Evolutionary conservation across 148 eudicot species (phyloP).

Genomic region (Persicaria maculosa): DNA sequence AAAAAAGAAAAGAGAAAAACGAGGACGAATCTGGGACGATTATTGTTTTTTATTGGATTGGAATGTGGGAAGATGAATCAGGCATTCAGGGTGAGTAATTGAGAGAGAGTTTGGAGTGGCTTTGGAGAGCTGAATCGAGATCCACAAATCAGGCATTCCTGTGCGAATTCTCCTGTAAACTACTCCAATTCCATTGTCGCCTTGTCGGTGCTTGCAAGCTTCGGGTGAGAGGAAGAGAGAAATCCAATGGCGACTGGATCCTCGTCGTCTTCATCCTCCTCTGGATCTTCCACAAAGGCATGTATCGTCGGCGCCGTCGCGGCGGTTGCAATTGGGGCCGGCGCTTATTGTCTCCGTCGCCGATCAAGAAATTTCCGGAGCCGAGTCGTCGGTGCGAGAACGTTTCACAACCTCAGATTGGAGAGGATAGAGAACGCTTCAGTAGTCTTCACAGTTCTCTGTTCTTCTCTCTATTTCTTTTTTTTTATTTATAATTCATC

Average conservation of each 20-base stretch:
- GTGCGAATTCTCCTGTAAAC: background rate
- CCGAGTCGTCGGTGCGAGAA: constrained; percentile 79
- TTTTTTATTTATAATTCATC: no score
- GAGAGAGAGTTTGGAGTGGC: background rate
- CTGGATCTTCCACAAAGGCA: constrained; percentile 35
- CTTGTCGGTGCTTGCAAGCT: no score
- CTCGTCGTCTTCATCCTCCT: constrained; percentile 27
- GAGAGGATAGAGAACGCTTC: no score
- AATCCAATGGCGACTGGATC: constrained; percentile 34
- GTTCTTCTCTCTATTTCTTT: no score
- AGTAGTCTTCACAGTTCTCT: no score
- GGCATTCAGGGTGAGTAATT: background rate
- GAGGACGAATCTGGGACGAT: background rate
- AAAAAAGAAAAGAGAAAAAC: background rate
- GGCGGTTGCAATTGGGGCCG: constrained; percentile 54
- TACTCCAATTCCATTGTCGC: no score
- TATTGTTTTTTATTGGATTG: background rate
- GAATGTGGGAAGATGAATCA: background rate
- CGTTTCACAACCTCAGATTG: no score
- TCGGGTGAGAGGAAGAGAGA: background rate
- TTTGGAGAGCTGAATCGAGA: background rate
- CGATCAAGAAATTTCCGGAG: constrained; percentile 54
- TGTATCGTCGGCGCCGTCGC: constrained; percentile 57
- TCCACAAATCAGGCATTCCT: no score
- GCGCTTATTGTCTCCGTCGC: constrained; percentile 30